Evolutionary conservation across 2,329 filamentous ascomycete species (phyloP).

Genomic region (Daldinia sp.): DNA sequence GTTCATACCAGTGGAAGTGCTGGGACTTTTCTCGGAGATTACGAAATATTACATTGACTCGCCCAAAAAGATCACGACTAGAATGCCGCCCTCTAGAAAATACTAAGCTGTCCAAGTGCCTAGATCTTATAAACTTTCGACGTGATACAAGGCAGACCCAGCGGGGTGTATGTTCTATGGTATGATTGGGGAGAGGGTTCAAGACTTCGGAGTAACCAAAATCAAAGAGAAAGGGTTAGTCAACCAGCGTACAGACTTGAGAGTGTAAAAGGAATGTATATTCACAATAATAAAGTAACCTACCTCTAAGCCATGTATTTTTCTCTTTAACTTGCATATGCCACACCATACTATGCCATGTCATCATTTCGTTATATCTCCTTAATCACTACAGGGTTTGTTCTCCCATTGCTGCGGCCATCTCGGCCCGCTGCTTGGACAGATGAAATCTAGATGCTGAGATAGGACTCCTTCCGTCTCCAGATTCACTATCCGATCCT

Average conservation of each 20-base stretch:
- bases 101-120: no score
- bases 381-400: not conserved
- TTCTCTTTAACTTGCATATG: not conserved
- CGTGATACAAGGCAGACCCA: no score
- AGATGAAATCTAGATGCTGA: not conserved
- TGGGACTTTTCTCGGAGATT: not conserved
- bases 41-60: not conserved
- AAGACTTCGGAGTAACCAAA: no score
- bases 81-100: not conserved
- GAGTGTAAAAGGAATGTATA: not conserved
- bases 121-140: no score
- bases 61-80: not conserved
- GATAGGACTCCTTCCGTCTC: constrained; percentile 2
- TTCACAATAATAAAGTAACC: not conserved
- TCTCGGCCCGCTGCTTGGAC: constrained; percentile 10
- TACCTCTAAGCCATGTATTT: not conserved
- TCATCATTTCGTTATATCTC: not conserved
- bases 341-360: not conserved
- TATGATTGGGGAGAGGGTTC: no score
- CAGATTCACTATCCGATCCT: constrained; percentile 27
- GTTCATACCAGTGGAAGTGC: not conserved
- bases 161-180: no score
- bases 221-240: no score
- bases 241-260: not conserved
- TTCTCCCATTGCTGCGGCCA: not conserved